phyloP scores from a whole-genome alignment of 306 rosid genomes.

The Inga leiocalycina region DNA sequence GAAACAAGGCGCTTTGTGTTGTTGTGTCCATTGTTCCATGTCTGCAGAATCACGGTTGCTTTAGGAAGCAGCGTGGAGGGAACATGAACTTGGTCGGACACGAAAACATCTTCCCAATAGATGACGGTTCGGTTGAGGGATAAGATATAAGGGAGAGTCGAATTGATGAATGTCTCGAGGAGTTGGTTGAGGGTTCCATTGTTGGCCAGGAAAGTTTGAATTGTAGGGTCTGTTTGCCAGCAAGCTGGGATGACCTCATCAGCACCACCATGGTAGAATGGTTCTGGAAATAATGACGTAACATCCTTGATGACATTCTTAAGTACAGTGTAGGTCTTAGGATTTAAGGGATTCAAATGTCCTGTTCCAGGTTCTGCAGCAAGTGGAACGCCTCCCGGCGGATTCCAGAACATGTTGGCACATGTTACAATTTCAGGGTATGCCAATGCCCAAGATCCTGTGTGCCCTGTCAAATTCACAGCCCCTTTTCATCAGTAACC shows the following conservation, averaged over 20 bases:
- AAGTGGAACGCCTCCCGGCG: conserved; percentile 53
- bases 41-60: conserved; percentile 74
- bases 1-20: conserved; percentile 77
- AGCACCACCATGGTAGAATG: conserved; percentile 69
- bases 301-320: conserved; percentile 70
- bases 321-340: conserved; percentile 74
- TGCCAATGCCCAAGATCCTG: conserved; percentile 89
- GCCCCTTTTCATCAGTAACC: conserved; percentile 2
- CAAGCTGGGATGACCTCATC: conserved; percentile 85
- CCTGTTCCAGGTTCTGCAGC: conserved; percentile 93
- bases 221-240: conserved; percentile 76
- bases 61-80: conserved; percentile 40
- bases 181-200: conserved; percentile 74
- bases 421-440: conserved; percentile 86
- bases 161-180: conserved; percentile 71
- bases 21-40: conserved; percentile 81
- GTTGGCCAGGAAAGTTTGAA: conserved; percentile 53
- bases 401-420: conserved; percentile 90
- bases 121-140: conserved; percentile 79
- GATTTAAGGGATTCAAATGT: conserved; percentile 84
- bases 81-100: conserved; percentile 50
- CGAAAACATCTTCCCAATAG: conserved; percentile 85
- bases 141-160: conserved; percentile 66
- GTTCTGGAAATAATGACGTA: conserved; percentile 64
- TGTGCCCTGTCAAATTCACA: conserved; percentile 62